Base-by-base conservation (phyloP, 2,329 filamentous ascomycete species). In the Xylariaceae sp. region DNA sequence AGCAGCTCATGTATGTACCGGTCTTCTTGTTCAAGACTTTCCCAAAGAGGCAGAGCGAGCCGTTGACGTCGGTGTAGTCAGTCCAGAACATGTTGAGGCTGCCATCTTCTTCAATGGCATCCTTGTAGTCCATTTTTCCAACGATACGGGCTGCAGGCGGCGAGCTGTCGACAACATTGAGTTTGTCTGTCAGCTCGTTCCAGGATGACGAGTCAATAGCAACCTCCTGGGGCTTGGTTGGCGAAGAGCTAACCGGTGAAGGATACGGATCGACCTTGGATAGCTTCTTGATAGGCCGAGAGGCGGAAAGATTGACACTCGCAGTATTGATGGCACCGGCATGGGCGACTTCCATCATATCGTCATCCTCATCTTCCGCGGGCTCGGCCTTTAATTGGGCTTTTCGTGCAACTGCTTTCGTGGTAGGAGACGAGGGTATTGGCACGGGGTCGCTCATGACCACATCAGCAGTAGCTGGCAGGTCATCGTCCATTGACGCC, bases 31-130 rank as follows among this genome's bases (percentile, higher is more conserved):
- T 88, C 50, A 88, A 78, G 16, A 95, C 90, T 56, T 98, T 98
- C 43, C 92, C 92, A 53, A 98, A 96, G 9, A 98, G 72, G 57
- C 88, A 96, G 8, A 98, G 67, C 47, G 80, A 92, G 38, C 90
- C 90, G 50, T 89, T 88, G 55, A 94, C 68, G 55, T 98, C 92
- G 1, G 83, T 87, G 53, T 94, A 98, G 59, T 98, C 92, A 6
- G 85, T 83, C 92, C 92, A 98, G 65, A 95, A 98, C 66, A 98
- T 87, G 46, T 82, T 81, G 19, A 98, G 68, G 47, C 84, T 93
- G 22, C 90, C 92, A 52, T 98, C 89, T 42, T 85, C 79, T 57
- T 96, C 90, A n/a, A 94, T 64, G n/a, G 85, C 88, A 58, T 94
- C 83, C 42, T 83, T 76, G 37, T 85, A 72, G 43, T 82, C 78